Conservation (phyloP, 2,329 filamentous ascomycete species). For the Leptographium procerum region DNA sequence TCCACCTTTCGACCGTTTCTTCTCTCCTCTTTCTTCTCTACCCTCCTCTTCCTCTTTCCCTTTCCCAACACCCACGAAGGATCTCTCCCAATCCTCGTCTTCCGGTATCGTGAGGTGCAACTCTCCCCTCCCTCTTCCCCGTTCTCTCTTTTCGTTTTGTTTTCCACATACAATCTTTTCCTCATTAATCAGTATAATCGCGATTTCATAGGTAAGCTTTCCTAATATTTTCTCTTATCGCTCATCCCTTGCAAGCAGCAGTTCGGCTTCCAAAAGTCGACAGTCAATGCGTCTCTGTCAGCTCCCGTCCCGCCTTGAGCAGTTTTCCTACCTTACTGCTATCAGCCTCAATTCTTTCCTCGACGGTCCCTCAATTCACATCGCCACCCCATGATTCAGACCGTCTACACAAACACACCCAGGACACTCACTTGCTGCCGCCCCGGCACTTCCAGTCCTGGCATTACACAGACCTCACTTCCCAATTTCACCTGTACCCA, state of each 20-base stretch:
- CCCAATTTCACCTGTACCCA: conserved; percentile 12
- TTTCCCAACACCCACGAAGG: conserved; percentile 40
- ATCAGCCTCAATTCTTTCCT: neutral
- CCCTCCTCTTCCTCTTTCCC: conserved; percentile 20
- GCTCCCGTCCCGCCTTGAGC: neutral
- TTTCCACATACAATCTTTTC: conserved; percentile 2
- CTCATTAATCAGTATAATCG: neutral
- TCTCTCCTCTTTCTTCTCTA: conserved; percentile 10
- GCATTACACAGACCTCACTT: conserved; percentile 2
- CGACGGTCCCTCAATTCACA: neutral
- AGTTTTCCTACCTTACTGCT: neutral
- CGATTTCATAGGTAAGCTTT: neutral
- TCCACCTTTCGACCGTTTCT: conserved; percentile 10
- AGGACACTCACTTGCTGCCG: neutral
- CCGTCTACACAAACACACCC: neutral
- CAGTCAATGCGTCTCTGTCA: neutral
- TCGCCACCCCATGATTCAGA: neutral
- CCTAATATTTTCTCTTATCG: no score
- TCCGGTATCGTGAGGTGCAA: conserved; percentile 31
- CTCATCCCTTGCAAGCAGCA: no score
- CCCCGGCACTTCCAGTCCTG: neutral
- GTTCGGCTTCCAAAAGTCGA: neutral
- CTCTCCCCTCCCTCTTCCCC: conserved; percentile 9
- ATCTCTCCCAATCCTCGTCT: conserved; percentile 22
- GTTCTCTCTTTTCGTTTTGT: conserved; percentile 2